phyloP scores from a whole-genome alignment of 192 early-diverging fungal species.

The Obelidium mucronatum region DNA sequence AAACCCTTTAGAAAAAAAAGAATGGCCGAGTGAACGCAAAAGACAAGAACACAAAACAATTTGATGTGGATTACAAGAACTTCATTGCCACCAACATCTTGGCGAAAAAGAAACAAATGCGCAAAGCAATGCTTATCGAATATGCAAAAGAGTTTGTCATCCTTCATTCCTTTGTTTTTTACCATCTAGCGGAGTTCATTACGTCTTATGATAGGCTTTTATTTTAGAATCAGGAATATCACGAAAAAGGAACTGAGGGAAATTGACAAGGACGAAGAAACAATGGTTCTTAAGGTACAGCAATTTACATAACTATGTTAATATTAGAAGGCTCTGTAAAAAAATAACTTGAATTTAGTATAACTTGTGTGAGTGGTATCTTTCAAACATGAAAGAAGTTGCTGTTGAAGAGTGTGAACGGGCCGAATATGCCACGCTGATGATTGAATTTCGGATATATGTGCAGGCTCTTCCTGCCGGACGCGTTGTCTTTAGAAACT shows the following conservation, averaged over 20 bases:
- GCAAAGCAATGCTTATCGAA: slow-evolving; percentile 55
- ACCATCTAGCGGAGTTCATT: too few species aligned
- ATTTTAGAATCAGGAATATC: slow-evolving; percentile 14
- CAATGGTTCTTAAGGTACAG: slow-evolving; percentile 30
- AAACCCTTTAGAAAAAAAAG: slow-evolving; percentile 19
- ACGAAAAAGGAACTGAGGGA: slow-evolving; percentile 39
- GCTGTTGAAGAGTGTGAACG: slow-evolving; percentile 57
- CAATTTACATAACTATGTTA: background rate
- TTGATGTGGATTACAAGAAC: slow-evolving; percentile 53
- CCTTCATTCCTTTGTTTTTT: background rate
- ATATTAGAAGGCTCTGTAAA: too few species aligned
- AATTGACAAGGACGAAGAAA: slow-evolving; percentile 39
- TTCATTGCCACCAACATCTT: slow-evolving; percentile 47
- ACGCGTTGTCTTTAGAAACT: slow-evolving; percentile 49
- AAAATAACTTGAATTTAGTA: slow-evolving; percentile 28
- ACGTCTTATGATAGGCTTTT: background rate
- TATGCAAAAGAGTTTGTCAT: slow-evolving; percentile 44
- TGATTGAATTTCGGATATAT: slow-evolving; percentile 42
- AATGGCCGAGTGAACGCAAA: background rate
- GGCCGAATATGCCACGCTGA: slow-evolving; percentile 53
- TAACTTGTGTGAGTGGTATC: slow-evolving; percentile 58
- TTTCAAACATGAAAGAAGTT: slow-evolving; percentile 52
- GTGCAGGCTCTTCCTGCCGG: slow-evolving; percentile 39
- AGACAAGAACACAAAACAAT: slow-evolving; percentile 31
- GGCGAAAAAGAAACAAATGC: slow-evolving; percentile 53